Evolutionary conservation across 2,329 filamentous ascomycete genomes (phyloP).

Genomic region (Pyricularia sp.): DNA sequence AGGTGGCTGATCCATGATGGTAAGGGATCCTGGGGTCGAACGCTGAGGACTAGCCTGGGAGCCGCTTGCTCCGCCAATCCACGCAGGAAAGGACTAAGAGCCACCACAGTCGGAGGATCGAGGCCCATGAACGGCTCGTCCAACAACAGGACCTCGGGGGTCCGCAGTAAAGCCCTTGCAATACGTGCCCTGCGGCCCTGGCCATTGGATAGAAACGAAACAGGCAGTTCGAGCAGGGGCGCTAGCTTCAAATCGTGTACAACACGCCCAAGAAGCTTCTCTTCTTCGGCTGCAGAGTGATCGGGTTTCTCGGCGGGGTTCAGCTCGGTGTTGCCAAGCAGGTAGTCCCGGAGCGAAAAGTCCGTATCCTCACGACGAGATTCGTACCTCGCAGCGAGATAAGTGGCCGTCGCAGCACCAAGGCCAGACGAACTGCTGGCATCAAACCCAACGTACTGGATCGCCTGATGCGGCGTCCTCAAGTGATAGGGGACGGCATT

Average conservation of each 20-base stretch:
- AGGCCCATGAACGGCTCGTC: slow-evolving; percentile 97
- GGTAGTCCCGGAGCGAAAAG: slow-evolving; percentile 69
- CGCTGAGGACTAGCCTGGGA: slow-evolving; percentile 63
- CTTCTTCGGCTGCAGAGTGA: slow-evolving; percentile 23
- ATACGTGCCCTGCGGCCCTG: slow-evolving; percentile 81
- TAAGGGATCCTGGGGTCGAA: slow-evolving; percentile 74
- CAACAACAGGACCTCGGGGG: slow-evolving; percentile 69
- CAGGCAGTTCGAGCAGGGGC: slow-evolving; percentile 62
- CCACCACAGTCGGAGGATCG: slow-evolving; percentile 67
- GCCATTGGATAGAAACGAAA: slow-evolving; percentile 85
- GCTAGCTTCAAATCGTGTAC: slow-evolving; percentile 56
- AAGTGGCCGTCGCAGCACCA: slow-evolving; percentile 53
- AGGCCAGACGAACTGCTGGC: slow-evolving; percentile 40
- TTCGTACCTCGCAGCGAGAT: slow-evolving; percentile 84
- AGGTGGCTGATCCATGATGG: slow-evolving; percentile 87
- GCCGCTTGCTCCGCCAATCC: slow-evolving; percentile 50
- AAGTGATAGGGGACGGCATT: slow-evolving; percentile 42
- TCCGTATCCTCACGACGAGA: slow-evolving; percentile 75
- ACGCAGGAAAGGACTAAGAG: slow-evolving; percentile 58
- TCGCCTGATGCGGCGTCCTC: slow-evolving; percentile 50
- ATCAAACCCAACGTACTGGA: slow-evolving; percentile 86
- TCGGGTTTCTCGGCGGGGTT: slow-evolving; percentile 51
- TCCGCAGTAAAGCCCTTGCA: slow-evolving; percentile 66
- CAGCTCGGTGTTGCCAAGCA: slow-evolving; percentile 69
- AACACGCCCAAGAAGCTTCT: slow-evolving; percentile 41